A percentile compares a stretch with the other conserved stretches of the same genome.
Conservation (phyloP, 192 early-diverging fungal genomes). For the Phlyctochytrium planicorne region DNA sequence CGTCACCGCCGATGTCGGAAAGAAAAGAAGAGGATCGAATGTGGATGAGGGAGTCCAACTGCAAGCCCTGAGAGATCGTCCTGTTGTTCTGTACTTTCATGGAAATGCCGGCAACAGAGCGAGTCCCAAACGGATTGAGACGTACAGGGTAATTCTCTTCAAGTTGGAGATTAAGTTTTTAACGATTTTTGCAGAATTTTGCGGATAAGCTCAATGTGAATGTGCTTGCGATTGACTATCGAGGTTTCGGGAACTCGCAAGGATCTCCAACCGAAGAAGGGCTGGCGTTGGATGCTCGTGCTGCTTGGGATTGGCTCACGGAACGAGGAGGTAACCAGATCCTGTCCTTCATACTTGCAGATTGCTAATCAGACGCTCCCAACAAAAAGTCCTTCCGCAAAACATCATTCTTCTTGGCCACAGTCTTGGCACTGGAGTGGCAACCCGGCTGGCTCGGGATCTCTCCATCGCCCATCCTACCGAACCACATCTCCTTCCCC, state of each 20-base stretch:
- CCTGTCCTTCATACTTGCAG: no score
- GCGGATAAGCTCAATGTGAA: slow-evolving; percentile 21
- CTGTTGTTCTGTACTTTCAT: slow-evolving; percentile 53
- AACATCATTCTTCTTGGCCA: slow-evolving; percentile 52
- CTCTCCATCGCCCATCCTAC: slow-evolving; percentile 14
- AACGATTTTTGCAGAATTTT: neutral
- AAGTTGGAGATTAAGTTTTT: neutral
- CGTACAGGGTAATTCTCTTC: neutral
- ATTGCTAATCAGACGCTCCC: no score
- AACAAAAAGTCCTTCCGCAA: no score
- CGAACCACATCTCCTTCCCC: slow-evolving; percentile 15
- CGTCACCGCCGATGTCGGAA: slow-evolving; percentile 20
- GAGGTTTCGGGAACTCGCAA: slow-evolving; percentile 54
- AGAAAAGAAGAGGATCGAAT: neutral
- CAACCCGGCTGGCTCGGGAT: slow-evolving; percentile 36
- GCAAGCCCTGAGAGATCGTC: slow-evolving; percentile 7
- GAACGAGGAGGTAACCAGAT: slow-evolving; percentile 22
- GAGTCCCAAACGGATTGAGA: neutral
- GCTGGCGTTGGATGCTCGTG: slow-evolving; percentile 38
- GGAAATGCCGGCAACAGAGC: slow-evolving; percentile 58
- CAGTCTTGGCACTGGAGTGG: slow-evolving; percentile 39
- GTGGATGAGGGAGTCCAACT: neutral
- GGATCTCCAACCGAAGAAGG: slow-evolving; percentile 37
- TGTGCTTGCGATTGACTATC: slow-evolving; percentile 52
- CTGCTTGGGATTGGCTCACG: slow-evolving; percentile 47